Conservation (phyloP, 2,329 filamentous ascomycete genomes). For the Cladosporium sp. region DNA sequence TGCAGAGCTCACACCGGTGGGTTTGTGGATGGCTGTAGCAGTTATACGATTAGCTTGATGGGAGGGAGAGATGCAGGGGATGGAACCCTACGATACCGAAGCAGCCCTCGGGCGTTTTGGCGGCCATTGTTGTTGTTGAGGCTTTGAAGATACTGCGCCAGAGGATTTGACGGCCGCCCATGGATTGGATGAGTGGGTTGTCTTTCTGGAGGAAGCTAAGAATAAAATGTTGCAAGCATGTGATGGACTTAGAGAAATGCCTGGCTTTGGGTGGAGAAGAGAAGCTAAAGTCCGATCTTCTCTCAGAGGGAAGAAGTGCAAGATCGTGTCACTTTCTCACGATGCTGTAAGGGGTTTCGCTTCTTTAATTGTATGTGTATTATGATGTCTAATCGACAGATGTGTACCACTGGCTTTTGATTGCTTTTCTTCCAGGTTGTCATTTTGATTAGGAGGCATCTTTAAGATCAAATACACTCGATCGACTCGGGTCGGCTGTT, state of each 20-base stretch:
- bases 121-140: slow-evolving; percentile 14
- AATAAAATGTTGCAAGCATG: slow-evolving; percentile 6
- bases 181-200: slow-evolving; percentile 6
- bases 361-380: too few relatives aligned
- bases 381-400: background rate
- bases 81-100: slow-evolving; percentile 52
- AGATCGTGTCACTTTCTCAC: background rate
- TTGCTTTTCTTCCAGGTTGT: too few relatives aligned
- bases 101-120: slow-evolving; percentile 56
- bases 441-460: background rate
- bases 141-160: slow-evolving; percentile 26
- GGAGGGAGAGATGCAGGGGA: slow-evolving; percentile 21
- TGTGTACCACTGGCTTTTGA: background rate
- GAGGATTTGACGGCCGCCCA: slow-evolving; percentile 29
- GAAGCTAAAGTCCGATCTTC: background rate
- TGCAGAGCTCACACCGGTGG: slow-evolving; percentile 79
- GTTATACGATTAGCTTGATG: slow-evolving; percentile 17
- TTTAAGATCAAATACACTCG: background rate
- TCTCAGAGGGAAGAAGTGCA: background rate
- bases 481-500: slow-evolving; percentile 6
- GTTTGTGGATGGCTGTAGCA: slow-evolving; percentile 85
- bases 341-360: background rate
- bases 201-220: background rate
- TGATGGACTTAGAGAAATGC: background rate
- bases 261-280: background rate